phyloP scores from a whole-genome alignment of 2,329 filamentous ascomycete genomes.

The Beauveria varroae region DNA sequence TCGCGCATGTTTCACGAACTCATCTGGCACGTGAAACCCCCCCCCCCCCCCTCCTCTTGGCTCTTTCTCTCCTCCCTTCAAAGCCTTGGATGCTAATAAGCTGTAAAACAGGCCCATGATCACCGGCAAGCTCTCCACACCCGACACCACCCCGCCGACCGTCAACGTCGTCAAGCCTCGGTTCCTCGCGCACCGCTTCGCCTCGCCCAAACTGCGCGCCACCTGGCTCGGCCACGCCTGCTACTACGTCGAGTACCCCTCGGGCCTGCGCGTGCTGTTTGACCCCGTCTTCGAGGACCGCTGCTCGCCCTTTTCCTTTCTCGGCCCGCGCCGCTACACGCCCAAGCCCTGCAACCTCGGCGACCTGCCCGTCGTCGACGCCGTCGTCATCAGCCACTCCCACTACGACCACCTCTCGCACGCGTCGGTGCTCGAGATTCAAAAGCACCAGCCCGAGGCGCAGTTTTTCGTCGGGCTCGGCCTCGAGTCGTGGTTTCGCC shows the following conservation, averaged over 20 bases:
- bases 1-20: constrained; percentile 1
- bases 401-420: constrained; percentile 92
- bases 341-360: constrained; percentile 65
- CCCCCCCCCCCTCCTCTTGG: background rate
- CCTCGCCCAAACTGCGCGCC: constrained; percentile 57
- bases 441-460: constrained; percentile 62
- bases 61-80: background rate
- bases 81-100: background rate
- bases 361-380: constrained; percentile 70
- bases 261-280: constrained; percentile 80
- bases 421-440: constrained; percentile 63
- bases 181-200: constrained; percentile 56
- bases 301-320: constrained; percentile 66
- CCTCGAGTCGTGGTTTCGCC: constrained; percentile 73
- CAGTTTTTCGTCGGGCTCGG: constrained; percentile 87
- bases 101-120: constrained; percentile 25
- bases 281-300: constrained; percentile 88
- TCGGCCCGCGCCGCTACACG: constrained; percentile 73
- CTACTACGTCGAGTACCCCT: constrained; percentile 85
- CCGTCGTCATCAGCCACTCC: constrained; percentile 77
- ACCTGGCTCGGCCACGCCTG: constrained; percentile 96
- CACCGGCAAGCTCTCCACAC: constrained; percentile 34
- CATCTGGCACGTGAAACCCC: background rate
- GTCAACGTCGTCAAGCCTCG: constrained; percentile 59
- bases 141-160: constrained; percentile 57